These are phyloP conservation scores for Epichloe baconii DNA, from an alignment of 2,329 filamentous ascomycete species.

Conservation along the genomic window DNA sequence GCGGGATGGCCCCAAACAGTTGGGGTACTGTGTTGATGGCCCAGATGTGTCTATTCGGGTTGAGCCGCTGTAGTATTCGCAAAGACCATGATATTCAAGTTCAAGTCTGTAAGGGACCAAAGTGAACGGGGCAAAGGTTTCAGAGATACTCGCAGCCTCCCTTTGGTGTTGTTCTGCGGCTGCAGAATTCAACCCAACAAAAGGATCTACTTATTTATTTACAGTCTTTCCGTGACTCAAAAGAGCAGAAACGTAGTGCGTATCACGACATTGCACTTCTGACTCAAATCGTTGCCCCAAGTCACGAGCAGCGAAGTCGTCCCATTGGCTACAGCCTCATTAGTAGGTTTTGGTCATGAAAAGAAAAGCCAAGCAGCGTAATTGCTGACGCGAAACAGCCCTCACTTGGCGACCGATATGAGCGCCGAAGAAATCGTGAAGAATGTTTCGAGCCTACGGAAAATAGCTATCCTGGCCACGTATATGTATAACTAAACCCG, in stretches of 20 bases:
- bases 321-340: slow-evolving; percentile 41
- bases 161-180: no score
- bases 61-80: slow-evolving; percentile 28
- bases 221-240: no score
- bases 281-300: background rate
- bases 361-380: background rate
- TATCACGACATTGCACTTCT: no score
- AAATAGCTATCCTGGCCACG: slow-evolving; percentile 30
- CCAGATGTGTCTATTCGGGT: slow-evolving; percentile 58
- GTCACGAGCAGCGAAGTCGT: slow-evolving; percentile 28
- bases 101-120: no score
- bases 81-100: background rate
- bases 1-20: slow-evolving; percentile 62
- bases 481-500: background rate
- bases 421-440: slow-evolving; percentile 29
- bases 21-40: slow-evolving; percentile 75
- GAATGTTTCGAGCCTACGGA: slow-evolving; percentile 34
- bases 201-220: no score
- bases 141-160: no score
- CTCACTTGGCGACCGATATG: slow-evolving; percentile 29
- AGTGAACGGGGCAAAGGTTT: no score
- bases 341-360: slow-evolving; percentile 22
- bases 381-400: slow-evolving; percentile 15
- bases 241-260: no score
- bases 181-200: no score